Percentiles rank a stretch among this genome's conserved stretches.
phyloP scores from a whole-genome alignment of 768 basidiomycete genomes.

The Boletus rufocinnamomeus region DNA sequence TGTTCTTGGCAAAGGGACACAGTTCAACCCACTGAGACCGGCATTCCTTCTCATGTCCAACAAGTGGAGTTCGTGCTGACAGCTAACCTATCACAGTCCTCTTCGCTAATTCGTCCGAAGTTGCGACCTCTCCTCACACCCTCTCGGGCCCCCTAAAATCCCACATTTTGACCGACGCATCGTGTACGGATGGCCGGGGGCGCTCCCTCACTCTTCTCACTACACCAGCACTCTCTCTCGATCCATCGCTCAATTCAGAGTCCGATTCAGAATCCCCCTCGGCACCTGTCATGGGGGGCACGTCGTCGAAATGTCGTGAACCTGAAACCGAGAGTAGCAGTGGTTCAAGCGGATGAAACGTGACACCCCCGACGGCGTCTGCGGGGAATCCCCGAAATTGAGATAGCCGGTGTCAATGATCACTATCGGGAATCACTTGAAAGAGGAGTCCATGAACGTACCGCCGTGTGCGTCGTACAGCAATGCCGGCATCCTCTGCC shows the following conservation, averaged over 20 bases:
- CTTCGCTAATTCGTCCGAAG: not conserved
- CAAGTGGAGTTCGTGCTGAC: not conserved
- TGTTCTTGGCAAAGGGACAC: not conserved
- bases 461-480: conserved; percentile 59
- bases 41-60: not conserved
- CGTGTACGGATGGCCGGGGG: conserved; percentile 23
- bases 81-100: not conserved
- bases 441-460: conserved; percentile 29
- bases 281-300: not conserved
- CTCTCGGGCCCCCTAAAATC: conserved; percentile 5
- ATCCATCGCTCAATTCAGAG: conserved; percentile 17
- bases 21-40: not conserved
- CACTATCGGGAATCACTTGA: not conserved
- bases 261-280: conserved; percentile 18
- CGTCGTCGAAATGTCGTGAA: conserved; percentile 64
- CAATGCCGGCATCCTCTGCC: conserved; percentile 33
- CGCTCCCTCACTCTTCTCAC: conserved; percentile 13
- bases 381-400: not conserved
- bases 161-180: conserved; percentile 34
- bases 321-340: conserved; percentile 69
- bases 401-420: not conserved
- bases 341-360: conserved; percentile 68
- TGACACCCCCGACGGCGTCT: conserved; percentile 76
- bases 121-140: not conserved
- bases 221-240: not conserved